Base-by-base conservation (phyloP, 805 yeast genomes). In the Nakazawaea pomicola region DNA sequence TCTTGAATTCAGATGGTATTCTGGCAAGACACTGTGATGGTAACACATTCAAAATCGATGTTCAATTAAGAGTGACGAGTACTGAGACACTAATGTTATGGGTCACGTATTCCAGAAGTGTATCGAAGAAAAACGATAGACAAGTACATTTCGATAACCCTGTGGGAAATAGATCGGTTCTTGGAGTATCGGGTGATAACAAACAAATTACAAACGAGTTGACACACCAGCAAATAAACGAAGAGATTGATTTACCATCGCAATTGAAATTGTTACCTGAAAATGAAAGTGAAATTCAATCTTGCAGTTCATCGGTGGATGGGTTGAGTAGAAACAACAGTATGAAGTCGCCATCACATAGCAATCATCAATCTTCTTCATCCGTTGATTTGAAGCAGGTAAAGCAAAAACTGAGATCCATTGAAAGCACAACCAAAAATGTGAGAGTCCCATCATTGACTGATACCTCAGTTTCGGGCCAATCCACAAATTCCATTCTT, bases 81-180 rank as follows among this genome's bases (percentile, higher is more conserved):
- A 53, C 65, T 11, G 78, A 75, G 15, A 67, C 79, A 6, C 71
- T 73, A 39, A 78, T 86, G 3, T 60, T 90, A 16, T 91, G 97
- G 97, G 72, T 91, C 9, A 87, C 96, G 0, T 89, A 85, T 56
- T 81, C 91, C 1, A 77, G 91, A 51, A 27, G 14, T 25, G 29
- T 21, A 17, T 10, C 34, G 2, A 33, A 27, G 14, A 28, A 33
- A 11, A 20, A 20, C 6, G 29, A 40, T 18, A 33, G 34, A 21
- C 39, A 40, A 24, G 43, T 37, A 11, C 38, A 33, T 17, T 37
- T 42, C 20, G 38, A 42, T 11, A 42, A 36, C 15, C 31, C 38
- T 15, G 16, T 31, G 9, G 36, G 37, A 4, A 27, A 28, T 17
- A 27, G 43, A 29, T 33, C 38, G 9, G 33, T 34, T 16, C 21